These are phyloP conservation scores for Echinosophora koreensis DNA, from an alignment of 306 rosid genomes.

Conservation along the genomic window DNA sequence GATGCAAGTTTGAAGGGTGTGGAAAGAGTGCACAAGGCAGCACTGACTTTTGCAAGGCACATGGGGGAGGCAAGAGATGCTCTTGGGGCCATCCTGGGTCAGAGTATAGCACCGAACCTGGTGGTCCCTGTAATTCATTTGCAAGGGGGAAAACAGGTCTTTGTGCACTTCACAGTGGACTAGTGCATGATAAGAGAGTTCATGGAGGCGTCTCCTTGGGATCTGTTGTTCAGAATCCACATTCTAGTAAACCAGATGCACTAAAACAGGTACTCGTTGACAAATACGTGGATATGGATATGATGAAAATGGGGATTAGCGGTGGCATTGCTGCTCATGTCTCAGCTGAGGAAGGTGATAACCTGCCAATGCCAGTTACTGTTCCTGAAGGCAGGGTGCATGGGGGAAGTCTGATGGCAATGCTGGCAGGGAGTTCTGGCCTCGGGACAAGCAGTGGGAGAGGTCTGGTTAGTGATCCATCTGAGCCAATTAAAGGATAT, in stretches of 20 bases:
- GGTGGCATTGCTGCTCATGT: conserved; percentile 26
- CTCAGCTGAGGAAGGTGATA: conserved; percentile 50
- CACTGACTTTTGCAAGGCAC: conserved; percentile 96
- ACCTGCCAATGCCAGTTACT: conserved; percentile 47
- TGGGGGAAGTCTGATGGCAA: conserved; percentile 88
- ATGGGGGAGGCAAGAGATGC: conserved; percentile 98
- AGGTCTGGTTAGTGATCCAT: conserved; percentile 44
- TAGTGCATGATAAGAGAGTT: conserved; percentile 91
- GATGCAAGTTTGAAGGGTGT: conserved; percentile 86
- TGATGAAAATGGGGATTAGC: conserved; percentile 48
- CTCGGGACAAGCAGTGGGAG: conserved; percentile 53
- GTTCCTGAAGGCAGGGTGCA: conserved; percentile 93
- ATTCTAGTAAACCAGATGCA: conserved; percentile 55
- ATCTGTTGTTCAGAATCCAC: conserved; percentile 62
- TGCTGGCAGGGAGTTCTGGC: conserved; percentile 63
- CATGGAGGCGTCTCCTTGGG: conserved; percentile 89
- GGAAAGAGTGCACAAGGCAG: conserved; percentile 98
- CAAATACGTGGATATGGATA: conserved; percentile 62
- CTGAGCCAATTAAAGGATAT: conserved; percentile 56
- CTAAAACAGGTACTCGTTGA: conserved; percentile 48
- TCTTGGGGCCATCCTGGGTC: conserved; percentile 94
- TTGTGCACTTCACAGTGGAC: conserved; percentile 87
- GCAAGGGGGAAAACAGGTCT: conserved; percentile 92
- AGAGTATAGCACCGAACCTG: conserved; percentile 60
- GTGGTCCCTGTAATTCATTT: conserved; percentile 81